These are phyloP conservation scores for Thalassiosira mediterranea DNA, from an alignment of 352 stramenopile species.

Conservation along the genomic window DNA sequence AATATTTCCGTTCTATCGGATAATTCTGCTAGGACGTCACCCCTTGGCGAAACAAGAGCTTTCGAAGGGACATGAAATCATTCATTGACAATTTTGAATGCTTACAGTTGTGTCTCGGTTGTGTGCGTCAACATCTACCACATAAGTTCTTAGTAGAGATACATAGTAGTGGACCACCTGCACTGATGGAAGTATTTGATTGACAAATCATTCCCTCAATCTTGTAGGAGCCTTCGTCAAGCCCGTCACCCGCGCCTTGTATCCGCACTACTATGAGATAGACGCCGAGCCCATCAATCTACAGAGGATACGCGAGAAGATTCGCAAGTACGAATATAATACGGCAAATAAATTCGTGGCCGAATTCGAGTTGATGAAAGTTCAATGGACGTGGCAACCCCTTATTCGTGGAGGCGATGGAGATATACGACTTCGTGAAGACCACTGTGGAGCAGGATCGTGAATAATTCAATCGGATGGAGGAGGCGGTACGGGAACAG, in stretches of 20 bases:
- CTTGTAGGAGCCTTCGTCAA: slow-evolving; percentile 72
- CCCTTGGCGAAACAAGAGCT: too few species aligned
- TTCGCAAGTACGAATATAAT: slow-evolving; percentile 80
- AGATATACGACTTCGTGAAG: slow-evolving; percentile 77
- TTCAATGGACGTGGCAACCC: slow-evolving; percentile 62
- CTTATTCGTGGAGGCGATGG: slow-evolving; percentile 66
- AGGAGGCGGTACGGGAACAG: slow-evolving; percentile 76
- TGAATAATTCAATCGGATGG: slow-evolving; percentile 68
- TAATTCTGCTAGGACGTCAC: too few species aligned
- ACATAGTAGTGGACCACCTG: too few species aligned
- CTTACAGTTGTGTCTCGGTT: too few species aligned
- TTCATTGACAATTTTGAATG: too few species aligned
- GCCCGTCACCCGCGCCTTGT: slow-evolving; percentile 53
- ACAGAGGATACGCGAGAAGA: slow-evolving; percentile 77
- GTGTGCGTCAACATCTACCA: too few species aligned
- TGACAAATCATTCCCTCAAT: too few species aligned
- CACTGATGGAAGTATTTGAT: too few species aligned
- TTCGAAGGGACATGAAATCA: too few species aligned
- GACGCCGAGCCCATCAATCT: slow-evolving; percentile 82
- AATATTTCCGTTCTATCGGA: too few species aligned
- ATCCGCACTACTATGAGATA: slow-evolving; percentile 21
- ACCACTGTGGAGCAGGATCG: slow-evolving; percentile 62
- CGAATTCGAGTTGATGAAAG: slow-evolving; percentile 84
- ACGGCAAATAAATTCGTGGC: slow-evolving; percentile 70
- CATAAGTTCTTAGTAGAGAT: too few species aligned